Evolutionary conservation across 2,329 filamentous ascomycete genomes (phyloP).

Genomic region (Pestalotiopsis sp.): DNA sequence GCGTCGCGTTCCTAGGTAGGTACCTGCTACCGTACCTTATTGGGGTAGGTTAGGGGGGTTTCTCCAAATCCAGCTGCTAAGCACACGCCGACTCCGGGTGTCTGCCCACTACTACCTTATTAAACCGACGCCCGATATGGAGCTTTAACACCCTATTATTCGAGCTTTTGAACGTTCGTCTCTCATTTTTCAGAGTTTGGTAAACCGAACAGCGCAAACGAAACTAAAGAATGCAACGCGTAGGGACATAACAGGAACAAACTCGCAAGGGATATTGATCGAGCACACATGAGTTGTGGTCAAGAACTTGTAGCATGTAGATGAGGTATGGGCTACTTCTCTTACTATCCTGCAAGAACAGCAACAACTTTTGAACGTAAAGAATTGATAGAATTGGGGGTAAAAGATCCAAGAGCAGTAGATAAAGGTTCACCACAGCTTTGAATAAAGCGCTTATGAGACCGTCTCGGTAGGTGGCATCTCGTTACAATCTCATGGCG

Average conservation of each 20-base stretch:
- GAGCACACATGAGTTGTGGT: too few relatives aligned
- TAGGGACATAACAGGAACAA: neutral
- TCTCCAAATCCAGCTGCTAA: neutral
- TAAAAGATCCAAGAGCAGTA: too few relatives aligned
- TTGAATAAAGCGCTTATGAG: too few relatives aligned
- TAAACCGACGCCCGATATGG: neutral
- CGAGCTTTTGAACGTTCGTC: neutral
- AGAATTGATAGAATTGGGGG: too few relatives aligned
- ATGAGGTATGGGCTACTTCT: too few relatives aligned
- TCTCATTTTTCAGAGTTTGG: neutral
- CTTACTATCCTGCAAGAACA: too few relatives aligned
- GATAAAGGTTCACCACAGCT: too few relatives aligned
- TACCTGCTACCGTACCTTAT: neutral
- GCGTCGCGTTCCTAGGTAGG: conserved; percentile 11
- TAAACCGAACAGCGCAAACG: neutral
- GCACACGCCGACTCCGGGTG: neutral
- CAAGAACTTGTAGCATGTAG: too few relatives aligned
- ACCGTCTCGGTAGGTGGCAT: too few relatives aligned
- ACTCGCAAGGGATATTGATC: neutral
- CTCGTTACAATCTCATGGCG: too few relatives aligned
- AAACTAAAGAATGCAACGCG: neutral
- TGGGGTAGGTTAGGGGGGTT: neutral
- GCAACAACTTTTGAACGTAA: too few relatives aligned
- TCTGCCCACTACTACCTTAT: neutral
- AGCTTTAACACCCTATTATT: neutral